These are phyloP conservation scores for Pseudophaeomoniella oleicola DNA, from an alignment of 2,329 filamentous ascomycete species.

Conservation along the genomic window DNA sequence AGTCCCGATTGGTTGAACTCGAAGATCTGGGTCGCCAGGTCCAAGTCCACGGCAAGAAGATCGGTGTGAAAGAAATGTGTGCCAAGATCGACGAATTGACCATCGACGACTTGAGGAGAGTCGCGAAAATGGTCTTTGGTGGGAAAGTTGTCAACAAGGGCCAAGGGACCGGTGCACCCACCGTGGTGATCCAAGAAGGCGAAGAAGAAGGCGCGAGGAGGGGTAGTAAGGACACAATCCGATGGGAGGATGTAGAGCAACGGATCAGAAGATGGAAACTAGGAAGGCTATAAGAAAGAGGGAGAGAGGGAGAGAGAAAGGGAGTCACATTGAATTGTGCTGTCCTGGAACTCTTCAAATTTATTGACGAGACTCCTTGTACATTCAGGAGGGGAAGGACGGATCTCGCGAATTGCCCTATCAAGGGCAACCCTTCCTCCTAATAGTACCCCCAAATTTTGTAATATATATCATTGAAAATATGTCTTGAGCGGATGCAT, in stretches of 20 bases:
- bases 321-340: no score
- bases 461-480: no score
- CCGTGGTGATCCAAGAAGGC: constrained; percentile 87
- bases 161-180: constrained; percentile 71
- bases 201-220: constrained; percentile 34
- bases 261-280: constrained; percentile 72
- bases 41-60: constrained; percentile 87
- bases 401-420: no score
- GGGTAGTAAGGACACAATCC: constrained; percentile 44
- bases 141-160: constrained; percentile 65
- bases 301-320: no score
- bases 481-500: no score
- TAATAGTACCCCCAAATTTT: no score
- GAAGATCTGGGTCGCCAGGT: constrained; percentile 92
- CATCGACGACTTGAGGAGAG: constrained; percentile 63
- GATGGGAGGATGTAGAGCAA: constrained; percentile 84
- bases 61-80: constrained; percentile 90
- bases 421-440: no score
- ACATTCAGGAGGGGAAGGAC: no score
- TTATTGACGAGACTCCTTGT: no score
- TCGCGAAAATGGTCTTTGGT: constrained; percentile 64
- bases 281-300: constrained; percentile 39
- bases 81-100: constrained; percentile 68
- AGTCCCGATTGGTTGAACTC: constrained; percentile 91
- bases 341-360: no score